phyloP scores from a whole-genome alignment of 1,284 basidiomycete genomes.

The Hortiboletus rubellus region DNA sequence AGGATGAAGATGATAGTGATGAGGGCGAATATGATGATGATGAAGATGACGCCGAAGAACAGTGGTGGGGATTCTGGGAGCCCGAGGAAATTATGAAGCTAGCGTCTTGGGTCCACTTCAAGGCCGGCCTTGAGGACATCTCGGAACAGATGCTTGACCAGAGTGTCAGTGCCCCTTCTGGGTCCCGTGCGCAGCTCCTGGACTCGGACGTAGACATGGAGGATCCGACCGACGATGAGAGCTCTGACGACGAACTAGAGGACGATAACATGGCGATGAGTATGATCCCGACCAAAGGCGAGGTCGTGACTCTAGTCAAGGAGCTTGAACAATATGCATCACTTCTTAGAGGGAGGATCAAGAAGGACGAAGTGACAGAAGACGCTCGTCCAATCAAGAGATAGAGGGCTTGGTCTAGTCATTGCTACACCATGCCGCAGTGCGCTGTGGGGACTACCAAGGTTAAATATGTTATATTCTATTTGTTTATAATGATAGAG shows the following conservation, averaged over 20 bases:
- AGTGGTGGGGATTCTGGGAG: conserved; percentile 76
- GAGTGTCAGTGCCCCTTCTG: neutral
- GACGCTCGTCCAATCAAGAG: conserved; percentile 1
- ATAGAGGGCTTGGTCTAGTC: conserved; percentile 6
- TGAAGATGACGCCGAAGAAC: conserved; percentile 38
- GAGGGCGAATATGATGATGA: conserved; percentile 15
- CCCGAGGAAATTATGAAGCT: conserved; percentile 62
- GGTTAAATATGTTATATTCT: conserved; percentile 29
- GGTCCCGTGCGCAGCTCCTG: neutral
- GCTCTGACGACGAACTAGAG: conserved; percentile 2
- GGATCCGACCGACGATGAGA: conserved; percentile 13
- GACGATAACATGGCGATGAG: conserved; percentile 2
- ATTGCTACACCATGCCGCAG: conserved; percentile 6
- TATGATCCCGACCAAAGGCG: conserved; percentile 28
- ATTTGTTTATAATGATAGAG: conserved; percentile 27
- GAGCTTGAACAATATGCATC: conserved; percentile 51
- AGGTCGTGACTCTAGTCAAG: conserved; percentile 43
- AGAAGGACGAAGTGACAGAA: conserved; percentile 23
- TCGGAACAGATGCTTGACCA: conserved; percentile 16
- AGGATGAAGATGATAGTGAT: conserved; percentile 26
- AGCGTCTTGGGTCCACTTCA: conserved; percentile 62
- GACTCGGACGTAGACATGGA: conserved; percentile 26
- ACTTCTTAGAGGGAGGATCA: conserved; percentile 48
- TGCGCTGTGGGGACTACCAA: conserved; percentile 7
- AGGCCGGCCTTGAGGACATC: conserved; percentile 45